Base-by-base conservation (phyloP, 148 eudicot genomes). In the Fagopyrum esculentum region DNA sequence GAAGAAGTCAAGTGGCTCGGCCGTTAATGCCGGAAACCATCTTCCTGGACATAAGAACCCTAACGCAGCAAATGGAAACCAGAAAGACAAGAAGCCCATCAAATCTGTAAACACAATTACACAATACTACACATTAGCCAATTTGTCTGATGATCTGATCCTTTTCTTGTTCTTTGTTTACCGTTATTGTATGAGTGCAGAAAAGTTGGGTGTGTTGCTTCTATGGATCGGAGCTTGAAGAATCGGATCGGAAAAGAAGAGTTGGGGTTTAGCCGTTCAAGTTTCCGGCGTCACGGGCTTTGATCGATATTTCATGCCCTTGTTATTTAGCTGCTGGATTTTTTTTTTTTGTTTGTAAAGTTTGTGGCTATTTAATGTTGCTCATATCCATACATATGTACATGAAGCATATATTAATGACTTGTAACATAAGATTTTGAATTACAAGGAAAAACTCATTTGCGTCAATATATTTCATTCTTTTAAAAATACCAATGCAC, bases 1-100 rank as follows among this genome's bases (percentile, higher is more conserved):
- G 74, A 93, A 87, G 89, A 91, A 93, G 66, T 83, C 87, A 45
- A 84, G 63, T 13, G 88, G 84, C 69, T 74, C 74, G 10, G 81
- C 82, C 0, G 80, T 72, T 0, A 74, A 45, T 3, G 57, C 55
- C 45, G 80, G 73, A 0, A 79, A 64, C n/a, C 80, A 72, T 45
- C 19, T 5, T 29, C 52, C 81, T 35, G 71, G 46, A 26, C 11
- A 5, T 35, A 2, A 17, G 2, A 11, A 26, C 45, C 16, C 40
- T 6, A 13, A 71, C 54, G 8, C 45, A 1, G 9, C 45, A 48
- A 49, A 47, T 44, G 11, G 44, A 10, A 43, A 45, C 45, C 74
- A 16, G 5, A 55, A 43, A 19, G 78, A 81, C 29, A 78, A 78
- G 63, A 79, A 51, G 40, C 80, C 77, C 1, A 68, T 60, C 61